Conservation (phyloP, 805 yeast genomes). For the Schizosaccharomyces japonicus region DNA sequence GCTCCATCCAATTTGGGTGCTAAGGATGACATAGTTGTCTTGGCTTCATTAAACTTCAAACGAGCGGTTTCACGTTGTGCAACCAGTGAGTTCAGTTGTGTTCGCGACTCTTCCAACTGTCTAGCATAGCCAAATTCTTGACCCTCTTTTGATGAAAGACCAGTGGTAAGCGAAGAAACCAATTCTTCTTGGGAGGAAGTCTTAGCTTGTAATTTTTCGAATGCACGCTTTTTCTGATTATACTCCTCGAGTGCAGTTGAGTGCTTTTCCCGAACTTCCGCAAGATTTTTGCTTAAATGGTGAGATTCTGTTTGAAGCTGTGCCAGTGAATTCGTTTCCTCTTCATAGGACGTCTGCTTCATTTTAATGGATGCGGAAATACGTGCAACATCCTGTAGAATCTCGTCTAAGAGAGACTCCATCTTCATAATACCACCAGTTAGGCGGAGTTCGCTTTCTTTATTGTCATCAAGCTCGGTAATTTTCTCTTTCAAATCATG, state of each 20-base stretch:
- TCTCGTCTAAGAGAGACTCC: constrained; percentile 31
- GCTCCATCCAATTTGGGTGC: constrained; percentile 32
- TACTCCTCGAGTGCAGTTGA: constrained; percentile 24
- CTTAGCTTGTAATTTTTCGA: constrained; percentile 14
- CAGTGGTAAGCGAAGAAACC: constrained; percentile 59
- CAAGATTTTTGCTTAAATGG: constrained; percentile 14
- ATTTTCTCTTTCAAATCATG: constrained; percentile 36
- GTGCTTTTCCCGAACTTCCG: constrained; percentile 15
- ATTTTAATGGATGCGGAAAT: constrained; percentile 39
- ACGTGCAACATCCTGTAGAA: constrained; percentile 44
- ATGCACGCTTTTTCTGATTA: constrained; percentile 21
- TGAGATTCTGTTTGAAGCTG: constrained; percentile 17
- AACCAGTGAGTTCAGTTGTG: constrained; percentile 27
- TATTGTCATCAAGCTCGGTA: constrained; percentile 25
- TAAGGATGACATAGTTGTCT: constrained; percentile 27
- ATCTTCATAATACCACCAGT: constrained; percentile 37
- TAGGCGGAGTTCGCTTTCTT: constrained; percentile 33
- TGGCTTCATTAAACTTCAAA: constrained; percentile 33
- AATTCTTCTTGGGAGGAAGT: constrained; percentile 33
- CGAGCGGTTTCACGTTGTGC: constrained; percentile 35
- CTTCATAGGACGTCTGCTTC: constrained; percentile 30
- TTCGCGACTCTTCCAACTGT: constrained; percentile 38
- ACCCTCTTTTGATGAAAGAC: constrained; percentile 65
- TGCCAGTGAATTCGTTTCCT: constrained; percentile 23
- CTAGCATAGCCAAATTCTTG: constrained; percentile 53